Percentiles rank a stretch among this genome's conserved stretches.
Conservation (phyloP, 768 basidiomycete species). For the Phylloporus scabripes region DNA sequence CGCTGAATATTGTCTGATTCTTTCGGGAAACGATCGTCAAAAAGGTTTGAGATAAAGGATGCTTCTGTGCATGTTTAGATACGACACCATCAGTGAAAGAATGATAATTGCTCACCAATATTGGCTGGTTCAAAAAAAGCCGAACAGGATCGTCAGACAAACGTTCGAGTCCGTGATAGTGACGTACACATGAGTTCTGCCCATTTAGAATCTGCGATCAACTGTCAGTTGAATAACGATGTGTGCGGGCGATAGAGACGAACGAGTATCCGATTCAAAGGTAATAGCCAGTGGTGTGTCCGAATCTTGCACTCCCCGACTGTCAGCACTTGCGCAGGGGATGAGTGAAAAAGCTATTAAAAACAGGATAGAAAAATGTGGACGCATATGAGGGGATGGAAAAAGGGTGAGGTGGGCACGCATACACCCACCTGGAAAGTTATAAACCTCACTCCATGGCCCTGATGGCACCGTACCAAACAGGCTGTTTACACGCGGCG, state of each 20-base stretch:
- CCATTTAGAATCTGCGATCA: slow-evolving; percentile 5
- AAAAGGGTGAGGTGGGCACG: not conserved
- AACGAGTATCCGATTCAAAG: not conserved
- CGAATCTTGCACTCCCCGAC: not conserved
- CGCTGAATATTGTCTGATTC: not conserved
- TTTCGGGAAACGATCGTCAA: not conserved
- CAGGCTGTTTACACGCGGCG: not conserved
- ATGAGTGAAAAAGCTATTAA: not conserved
- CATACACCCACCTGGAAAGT: not conserved
- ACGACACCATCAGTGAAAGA: not conserved
- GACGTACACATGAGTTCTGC: not conserved
- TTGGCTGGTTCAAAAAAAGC: not conserved
- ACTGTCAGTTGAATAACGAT: not conserved
- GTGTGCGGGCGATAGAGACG: not conserved
- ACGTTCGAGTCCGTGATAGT: not conserved
- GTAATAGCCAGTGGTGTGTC: not conserved
- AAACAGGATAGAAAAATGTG: not conserved
- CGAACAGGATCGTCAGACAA: not conserved
- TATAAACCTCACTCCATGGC: not conserved
- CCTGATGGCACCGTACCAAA: not conserved
- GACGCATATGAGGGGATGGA: slow-evolving; percentile 3
- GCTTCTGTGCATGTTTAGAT: not conserved
- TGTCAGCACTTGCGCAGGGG: not conserved
- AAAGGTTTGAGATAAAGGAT: not conserved
- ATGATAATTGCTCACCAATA: not conserved